Evolutionary conservation across 2,329 filamentous ascomycete species (phyloP).

Genomic region (Colletotrichum higginsianum): DNA sequence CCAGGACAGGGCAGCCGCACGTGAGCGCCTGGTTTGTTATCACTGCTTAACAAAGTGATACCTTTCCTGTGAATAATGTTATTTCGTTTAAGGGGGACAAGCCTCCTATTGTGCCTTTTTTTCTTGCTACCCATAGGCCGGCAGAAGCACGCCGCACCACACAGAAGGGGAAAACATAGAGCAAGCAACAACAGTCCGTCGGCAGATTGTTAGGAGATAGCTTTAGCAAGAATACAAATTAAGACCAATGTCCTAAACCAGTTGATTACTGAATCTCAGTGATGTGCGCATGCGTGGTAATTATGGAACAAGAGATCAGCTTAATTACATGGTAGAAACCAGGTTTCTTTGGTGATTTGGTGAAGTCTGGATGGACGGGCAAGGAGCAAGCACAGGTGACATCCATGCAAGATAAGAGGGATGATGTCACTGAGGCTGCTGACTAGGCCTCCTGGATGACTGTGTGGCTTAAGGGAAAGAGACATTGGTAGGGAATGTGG

Average conservation of each 20-base stretch:
- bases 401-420: constrained; percentile 24
- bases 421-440: constrained; percentile 39
- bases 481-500: not conserved
- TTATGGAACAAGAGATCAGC: constrained; percentile 21
- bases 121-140: constrained; percentile 2
- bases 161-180: constrained; percentile 20
- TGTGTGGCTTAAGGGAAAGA: not conserved
- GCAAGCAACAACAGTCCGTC: constrained; percentile 38
- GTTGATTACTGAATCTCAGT: not conserved
- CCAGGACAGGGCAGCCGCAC: constrained; percentile 9
- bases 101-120: constrained; percentile 27
- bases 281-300: not conserved
- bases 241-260: constrained; percentile 9
- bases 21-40: constrained; percentile 10
- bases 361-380: constrained; percentile 10
- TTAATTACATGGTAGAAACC: constrained; percentile 1
- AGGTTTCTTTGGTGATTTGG: not conserved
- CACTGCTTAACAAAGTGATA: constrained; percentile 23
- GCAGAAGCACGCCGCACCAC: constrained; percentile 26
- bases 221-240: constrained; percentile 26
- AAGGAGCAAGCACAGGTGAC: constrained; percentile 2
- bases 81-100: constrained; percentile 32
- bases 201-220: constrained; percentile 43
- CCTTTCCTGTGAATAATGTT: constrained; percentile 41
- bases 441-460: constrained; percentile 11